Conservation (phyloP, 306 rosid species). For the Glycine soja region DNA sequence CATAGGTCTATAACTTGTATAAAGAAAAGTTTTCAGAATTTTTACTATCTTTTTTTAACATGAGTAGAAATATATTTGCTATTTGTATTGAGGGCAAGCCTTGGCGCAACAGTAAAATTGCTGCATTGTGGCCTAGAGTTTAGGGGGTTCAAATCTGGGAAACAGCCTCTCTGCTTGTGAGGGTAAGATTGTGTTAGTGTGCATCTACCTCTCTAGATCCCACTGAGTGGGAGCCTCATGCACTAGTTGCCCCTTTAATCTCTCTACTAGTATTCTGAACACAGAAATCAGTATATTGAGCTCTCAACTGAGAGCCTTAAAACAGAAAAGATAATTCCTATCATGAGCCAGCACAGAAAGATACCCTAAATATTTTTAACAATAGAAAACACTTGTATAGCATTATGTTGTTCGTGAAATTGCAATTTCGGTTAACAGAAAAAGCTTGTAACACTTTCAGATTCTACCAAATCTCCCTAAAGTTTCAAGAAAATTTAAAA, state of each 20-base stretch:
- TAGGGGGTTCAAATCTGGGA: neutral
- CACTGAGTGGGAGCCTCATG: neutral
- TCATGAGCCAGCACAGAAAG: neutral
- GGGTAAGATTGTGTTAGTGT: neutral
- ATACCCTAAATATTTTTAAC: constrained; percentile 2
- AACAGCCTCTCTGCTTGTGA: neutral
- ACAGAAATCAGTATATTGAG: neutral
- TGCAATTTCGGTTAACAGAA: constrained; percentile 18
- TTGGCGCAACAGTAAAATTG: neutral
- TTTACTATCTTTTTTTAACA: constrained; percentile 25
- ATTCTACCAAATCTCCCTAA: constrained; percentile 30
- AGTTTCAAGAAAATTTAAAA: constrained; percentile 26
- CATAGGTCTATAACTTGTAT: neutral
- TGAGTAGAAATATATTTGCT: neutral
- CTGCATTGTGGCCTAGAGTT: neutral
- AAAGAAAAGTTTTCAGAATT: neutral
- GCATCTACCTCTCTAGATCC: neutral
- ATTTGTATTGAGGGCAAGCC: neutral
- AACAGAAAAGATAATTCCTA: neutral
- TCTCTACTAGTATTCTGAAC: constrained; percentile 14
- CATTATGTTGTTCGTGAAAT: constrained; percentile 29
- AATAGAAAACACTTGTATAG: constrained; percentile 9
- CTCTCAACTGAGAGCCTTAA: constrained; percentile 9
- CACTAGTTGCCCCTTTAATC: neutral
- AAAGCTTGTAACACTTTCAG: constrained; percentile 13